Conservation (phyloP, 495 filamentous ascomycete species). For the Pseudoneurospora amorphoporcata region DNA sequence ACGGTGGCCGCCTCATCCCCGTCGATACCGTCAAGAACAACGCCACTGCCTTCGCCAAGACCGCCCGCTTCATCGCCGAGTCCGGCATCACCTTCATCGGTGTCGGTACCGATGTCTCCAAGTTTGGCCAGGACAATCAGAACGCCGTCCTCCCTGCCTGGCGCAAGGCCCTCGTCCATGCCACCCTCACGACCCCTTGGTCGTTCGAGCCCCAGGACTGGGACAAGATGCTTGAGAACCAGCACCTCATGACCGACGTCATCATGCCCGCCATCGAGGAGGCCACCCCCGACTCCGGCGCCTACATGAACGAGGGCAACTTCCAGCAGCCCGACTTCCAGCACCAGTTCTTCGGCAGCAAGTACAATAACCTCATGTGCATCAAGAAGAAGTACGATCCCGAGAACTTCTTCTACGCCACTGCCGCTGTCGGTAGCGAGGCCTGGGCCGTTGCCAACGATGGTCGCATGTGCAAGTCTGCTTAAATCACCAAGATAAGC, state of each 20-base stretch:
- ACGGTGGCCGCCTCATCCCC: conserved; percentile 52
- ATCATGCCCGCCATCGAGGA: conserved; percentile 23
- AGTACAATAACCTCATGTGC: conserved; percentile 29
- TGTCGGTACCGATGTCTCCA: conserved; percentile 22
- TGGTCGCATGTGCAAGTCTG: conserved; percentile 20
- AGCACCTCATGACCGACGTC: conserved; percentile 21
- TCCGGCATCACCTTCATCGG: conserved; percentile 31
- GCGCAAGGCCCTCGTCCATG: conserved; percentile 18
- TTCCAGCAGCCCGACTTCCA: conserved; percentile 41
- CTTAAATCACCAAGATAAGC: neutral
- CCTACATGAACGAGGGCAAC: conserved; percentile 42
- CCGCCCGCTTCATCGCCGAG: conserved; percentile 28
- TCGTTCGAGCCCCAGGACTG: conserved; percentile 17
- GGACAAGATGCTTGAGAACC: conserved; percentile 13
- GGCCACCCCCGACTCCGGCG: conserved; percentile 26
- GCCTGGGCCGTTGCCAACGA: conserved; percentile 12
- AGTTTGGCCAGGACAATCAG: conserved; percentile 7
- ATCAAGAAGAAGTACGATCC: conserved; percentile 48
- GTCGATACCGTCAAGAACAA: conserved; percentile 33
- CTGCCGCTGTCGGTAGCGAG: conserved; percentile 37
- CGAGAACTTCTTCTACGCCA: conserved; percentile 38
- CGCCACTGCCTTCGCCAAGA: conserved; percentile 25
- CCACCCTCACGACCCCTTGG: conserved; percentile 15
- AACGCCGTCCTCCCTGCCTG: conserved; percentile 47
- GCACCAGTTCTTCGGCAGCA: conserved; percentile 40